A percentile compares a stretch with the other conserved stretches of the same genome.
phyloP scores from a whole-genome alignment of 2,329 filamentous ascomycete genomes.

The Mycogone perniciosa region DNA sequence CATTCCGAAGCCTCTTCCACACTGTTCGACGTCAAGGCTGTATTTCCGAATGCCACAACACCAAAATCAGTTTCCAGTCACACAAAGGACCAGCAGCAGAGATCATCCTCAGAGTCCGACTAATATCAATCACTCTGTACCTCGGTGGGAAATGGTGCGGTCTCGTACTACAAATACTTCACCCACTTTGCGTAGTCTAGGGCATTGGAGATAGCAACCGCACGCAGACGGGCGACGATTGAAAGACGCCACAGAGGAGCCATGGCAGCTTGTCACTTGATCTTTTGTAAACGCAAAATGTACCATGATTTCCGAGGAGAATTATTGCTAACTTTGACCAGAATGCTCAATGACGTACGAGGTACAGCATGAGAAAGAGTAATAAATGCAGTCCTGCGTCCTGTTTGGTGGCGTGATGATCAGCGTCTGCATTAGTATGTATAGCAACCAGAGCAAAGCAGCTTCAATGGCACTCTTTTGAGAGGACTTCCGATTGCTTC shows the following conservation, averaged over 20 bases:
- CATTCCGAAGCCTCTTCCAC: constrained; percentile 21
- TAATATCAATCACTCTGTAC: constrained; percentile 26
- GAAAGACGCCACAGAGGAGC: too few relatives aligned
- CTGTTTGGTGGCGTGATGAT: too few relatives aligned
- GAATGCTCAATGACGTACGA: too few relatives aligned
- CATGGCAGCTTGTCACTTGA: too few relatives aligned
- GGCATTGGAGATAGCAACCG: constrained; percentile 34
- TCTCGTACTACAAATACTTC: constrained; percentile 35
- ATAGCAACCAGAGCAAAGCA: too few relatives aligned
- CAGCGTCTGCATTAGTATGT: too few relatives aligned
- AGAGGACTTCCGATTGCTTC: too few relatives aligned
- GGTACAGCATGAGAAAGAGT: too few relatives aligned
- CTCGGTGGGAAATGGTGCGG: constrained; percentile 17
- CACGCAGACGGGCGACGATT: too few relatives aligned
- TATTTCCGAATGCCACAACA: constrained; percentile 34
- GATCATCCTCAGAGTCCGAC: constrained; percentile 28
- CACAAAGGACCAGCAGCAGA: neutral
- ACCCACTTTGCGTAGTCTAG: constrained; percentile 48
- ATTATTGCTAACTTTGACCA: too few relatives aligned
- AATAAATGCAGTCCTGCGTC: too few relatives aligned
- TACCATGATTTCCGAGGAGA: neutral
- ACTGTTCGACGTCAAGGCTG: constrained; percentile 32
- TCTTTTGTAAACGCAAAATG: neutral
- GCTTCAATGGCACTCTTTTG: too few relatives aligned
- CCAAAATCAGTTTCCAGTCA: constrained; percentile 26